Conservation (phyloP, 345 rosid genomes). For the Citrus reticulata region DNA sequence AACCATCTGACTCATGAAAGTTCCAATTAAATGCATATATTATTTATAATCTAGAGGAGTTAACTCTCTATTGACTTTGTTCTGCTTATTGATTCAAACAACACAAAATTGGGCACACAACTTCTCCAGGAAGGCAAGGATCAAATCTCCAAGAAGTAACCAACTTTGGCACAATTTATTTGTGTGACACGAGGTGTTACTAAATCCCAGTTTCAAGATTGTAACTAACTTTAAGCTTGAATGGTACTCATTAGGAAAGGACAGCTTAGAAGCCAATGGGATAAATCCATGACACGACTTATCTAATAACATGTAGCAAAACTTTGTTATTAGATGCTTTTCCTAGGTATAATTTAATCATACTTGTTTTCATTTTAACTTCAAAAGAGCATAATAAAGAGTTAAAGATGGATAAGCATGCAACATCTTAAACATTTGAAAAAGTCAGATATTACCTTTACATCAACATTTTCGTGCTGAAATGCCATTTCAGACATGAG, state of each 20-base stretch:
- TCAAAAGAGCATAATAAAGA: not conserved
- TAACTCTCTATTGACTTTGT: not conserved
- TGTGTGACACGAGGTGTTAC: not conserved
- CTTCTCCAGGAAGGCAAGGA: not conserved
- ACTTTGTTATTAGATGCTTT: not conserved
- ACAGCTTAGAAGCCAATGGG: constrained; percentile 1
- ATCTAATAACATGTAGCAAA: not conserved
- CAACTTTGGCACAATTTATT: not conserved
- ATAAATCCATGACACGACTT: not conserved
- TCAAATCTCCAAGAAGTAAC: not conserved
- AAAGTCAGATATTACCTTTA: constrained; percentile 39
- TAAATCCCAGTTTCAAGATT: not conserved
- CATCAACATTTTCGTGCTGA: constrained; percentile 50
- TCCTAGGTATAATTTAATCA: not conserved
- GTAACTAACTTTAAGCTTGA: not conserved
- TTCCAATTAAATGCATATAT: not conserved
- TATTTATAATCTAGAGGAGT: not conserved
- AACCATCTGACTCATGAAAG: not conserved
- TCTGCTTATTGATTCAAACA: not conserved
- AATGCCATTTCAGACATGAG: constrained; percentile 83
- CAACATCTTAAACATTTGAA: not conserved
- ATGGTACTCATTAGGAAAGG: not conserved
- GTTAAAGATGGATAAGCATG: not conserved
- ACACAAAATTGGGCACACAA: not conserved
- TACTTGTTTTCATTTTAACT: not conserved